phyloP scores from a whole-genome alignment of 345 rosid genomes.

The Acer yangbiense region DNA sequence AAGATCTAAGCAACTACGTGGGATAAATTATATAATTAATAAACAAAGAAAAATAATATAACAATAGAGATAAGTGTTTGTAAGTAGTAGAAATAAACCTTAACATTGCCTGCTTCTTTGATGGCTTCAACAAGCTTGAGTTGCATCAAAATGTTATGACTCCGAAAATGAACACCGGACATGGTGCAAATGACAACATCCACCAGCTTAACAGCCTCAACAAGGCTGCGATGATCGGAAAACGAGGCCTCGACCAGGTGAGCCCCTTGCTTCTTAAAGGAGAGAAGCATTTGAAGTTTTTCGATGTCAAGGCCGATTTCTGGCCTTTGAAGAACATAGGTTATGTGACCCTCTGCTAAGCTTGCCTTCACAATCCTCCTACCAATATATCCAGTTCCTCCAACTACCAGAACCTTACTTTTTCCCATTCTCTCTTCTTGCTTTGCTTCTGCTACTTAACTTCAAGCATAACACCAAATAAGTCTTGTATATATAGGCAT shows the following conservation, averaged over 20 bases:
- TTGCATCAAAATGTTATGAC: constrained; percentile 58
- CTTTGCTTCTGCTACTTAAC: neutral
- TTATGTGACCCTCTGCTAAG: constrained; percentile 51
- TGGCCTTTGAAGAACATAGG: constrained; percentile 55
- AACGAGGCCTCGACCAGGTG: constrained; percentile 48
- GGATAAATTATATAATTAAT: no score
- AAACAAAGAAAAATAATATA: neutral
- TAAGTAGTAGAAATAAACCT: constrained; percentile 30
- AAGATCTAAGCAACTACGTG: no score
- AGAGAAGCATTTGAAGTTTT: constrained; percentile 51
- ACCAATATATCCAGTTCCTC: constrained; percentile 66
- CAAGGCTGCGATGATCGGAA: constrained; percentile 47
- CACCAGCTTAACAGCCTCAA: constrained; percentile 49
- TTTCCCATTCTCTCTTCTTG: constrained; percentile 25
- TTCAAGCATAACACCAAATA: neutral
- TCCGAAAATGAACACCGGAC: constrained; percentile 64
- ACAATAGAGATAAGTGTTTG: neutral
- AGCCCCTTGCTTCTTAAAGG: constrained; percentile 61
- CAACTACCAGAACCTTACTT: constrained; percentile 61
- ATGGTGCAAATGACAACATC: constrained; percentile 68
- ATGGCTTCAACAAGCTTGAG: constrained; percentile 66
- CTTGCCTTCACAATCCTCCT: constrained; percentile 61
- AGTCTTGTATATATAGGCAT: no score
- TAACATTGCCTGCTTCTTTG: constrained; percentile 64
- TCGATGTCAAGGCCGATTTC: constrained; percentile 70